These are phyloP conservation scores for Ogataea methylovora DNA, from an alignment of 805 yeast genomes.

Conservation along the genomic window DNA sequence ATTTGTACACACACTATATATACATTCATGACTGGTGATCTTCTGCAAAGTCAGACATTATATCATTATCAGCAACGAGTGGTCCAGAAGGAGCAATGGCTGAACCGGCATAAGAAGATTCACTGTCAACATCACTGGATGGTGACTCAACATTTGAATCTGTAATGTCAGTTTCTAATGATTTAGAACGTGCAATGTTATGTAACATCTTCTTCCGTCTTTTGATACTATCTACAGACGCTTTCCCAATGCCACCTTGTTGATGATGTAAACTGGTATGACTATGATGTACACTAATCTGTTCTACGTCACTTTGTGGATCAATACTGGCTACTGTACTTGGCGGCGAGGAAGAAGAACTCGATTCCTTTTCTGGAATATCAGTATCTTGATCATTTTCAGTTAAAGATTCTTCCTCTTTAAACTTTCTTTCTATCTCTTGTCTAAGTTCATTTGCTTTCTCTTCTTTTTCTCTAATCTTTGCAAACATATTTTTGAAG, in stretches of 20 bases:
- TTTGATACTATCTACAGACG: conserved; percentile 5
- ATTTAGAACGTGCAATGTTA: conserved; percentile 1
- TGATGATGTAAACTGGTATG: too few species aligned
- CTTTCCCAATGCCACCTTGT: background rate
- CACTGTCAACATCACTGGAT: conserved; percentile 23
- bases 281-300: too few species aligned
- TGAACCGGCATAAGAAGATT: conserved; percentile 21
- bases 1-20: too few species aligned
- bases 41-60: conserved; percentile 6
- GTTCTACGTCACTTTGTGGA: too few species aligned
- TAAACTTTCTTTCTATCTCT: background rate
- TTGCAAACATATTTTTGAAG: conserved; percentile 31
- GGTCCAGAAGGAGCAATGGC: conserved; percentile 20
- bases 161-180: background rate
- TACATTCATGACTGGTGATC: background rate
- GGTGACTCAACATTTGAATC: conserved; percentile 24
- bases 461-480: conserved; percentile 29
- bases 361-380: background rate
- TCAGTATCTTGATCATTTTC: background rate
- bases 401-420: background rate
- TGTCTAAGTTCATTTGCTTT: background rate
- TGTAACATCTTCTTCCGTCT: conserved; percentile 16
- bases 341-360: too few species aligned
- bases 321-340: too few species aligned
- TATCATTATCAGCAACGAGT: conserved; percentile 6